These are phyloP conservation scores for Calocybe gambosa DNA, from an alignment of 1,284 basidiomycete species.

Conservation along the genomic window DNA sequence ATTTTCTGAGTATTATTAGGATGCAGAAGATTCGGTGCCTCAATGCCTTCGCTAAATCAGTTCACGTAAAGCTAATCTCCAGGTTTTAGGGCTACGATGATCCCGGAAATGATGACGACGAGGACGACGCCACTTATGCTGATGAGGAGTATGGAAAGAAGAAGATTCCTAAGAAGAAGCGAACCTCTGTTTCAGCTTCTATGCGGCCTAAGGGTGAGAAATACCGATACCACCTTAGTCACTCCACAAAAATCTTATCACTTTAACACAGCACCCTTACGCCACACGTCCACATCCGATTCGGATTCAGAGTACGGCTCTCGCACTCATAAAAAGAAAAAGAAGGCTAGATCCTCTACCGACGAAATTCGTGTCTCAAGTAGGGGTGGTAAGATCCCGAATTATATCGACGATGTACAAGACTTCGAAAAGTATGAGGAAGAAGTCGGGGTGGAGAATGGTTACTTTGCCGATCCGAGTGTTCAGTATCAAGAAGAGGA, in stretches of 20 bases:
- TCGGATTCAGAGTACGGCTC: conserved; percentile 87
- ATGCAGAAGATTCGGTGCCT: conserved; percentile 66
- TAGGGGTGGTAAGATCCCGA: conserved; percentile 76
- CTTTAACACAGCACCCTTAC: conserved; percentile 34
- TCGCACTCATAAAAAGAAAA: conserved; percentile 84
- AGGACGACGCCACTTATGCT: conserved; percentile 71
- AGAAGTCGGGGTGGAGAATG: conserved; percentile 40
- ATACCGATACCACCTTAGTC: conserved; percentile 11
- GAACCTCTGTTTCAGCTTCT: conserved; percentile 35
- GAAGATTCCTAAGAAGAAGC: conserved; percentile 59
- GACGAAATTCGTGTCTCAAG: conserved; percentile 79
- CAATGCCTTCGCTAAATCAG: conserved; percentile 15
- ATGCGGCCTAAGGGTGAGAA: conserved; percentile 56
- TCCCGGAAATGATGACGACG: conserved; percentile 47
- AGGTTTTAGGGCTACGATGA: conserved; percentile 61
- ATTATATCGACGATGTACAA: conserved; percentile 80
- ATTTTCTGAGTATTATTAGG: conserved; percentile 26
- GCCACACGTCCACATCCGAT: conserved; percentile 55
- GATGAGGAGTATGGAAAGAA: conserved; percentile 73
- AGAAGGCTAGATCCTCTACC: conserved; percentile 42
- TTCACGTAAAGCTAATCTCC: conserved; percentile 17
- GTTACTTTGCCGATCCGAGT: conserved; percentile 49
- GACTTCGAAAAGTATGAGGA: conserved; percentile 79
- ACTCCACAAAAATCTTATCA: conserved; percentile 11
- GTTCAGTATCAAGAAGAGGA: conserved; percentile 65